Conservation (phyloP, 441 rosid genomes). For the Capsella rubella region DNA sequence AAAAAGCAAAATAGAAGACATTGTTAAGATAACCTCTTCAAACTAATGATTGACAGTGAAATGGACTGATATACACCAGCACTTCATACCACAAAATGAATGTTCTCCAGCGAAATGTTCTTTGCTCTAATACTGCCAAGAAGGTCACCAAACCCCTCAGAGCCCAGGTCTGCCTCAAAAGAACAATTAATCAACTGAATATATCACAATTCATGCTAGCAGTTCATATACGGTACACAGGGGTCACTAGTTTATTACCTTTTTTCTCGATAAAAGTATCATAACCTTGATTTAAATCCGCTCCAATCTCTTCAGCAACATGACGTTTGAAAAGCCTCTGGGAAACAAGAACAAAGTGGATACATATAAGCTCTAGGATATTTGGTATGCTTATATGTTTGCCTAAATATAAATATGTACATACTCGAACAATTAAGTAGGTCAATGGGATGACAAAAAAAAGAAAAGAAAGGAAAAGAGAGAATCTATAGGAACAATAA, state of each 20-base stretch:
- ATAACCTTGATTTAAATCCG: slow-evolving; percentile 91
- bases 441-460: background rate
- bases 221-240: background rate
- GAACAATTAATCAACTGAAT: slow-evolving; percentile 26
- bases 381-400: background rate
- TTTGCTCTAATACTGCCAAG: slow-evolving; percentile 85
- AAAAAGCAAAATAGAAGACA: slow-evolving; percentile 28
- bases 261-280: slow-evolving; percentile 82
- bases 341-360: slow-evolving; percentile 29
- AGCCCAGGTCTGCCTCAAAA: slow-evolving; percentile 75
- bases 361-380: slow-evolving; percentile 5
- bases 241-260: slow-evolving; percentile 52
- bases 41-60: slow-evolving; percentile 18
- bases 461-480: background rate
- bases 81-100: slow-evolving; percentile 91
- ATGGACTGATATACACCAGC: slow-evolving; percentile 1
- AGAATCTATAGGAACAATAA: slow-evolving; percentile 31
- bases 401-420: background rate
- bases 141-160: slow-evolving; percentile 91
- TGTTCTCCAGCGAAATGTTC: slow-evolving; percentile 81
- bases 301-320: slow-evolving; percentile 81
- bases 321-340: slow-evolving; percentile 92
- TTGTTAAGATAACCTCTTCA: slow-evolving; percentile 41
- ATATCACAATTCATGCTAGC: slow-evolving; percentile 31
- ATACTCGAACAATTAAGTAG: slow-evolving; percentile 3